Conservation (phyloP, 768 basidiomycete genomes). For the Trametes maxima region DNA sequence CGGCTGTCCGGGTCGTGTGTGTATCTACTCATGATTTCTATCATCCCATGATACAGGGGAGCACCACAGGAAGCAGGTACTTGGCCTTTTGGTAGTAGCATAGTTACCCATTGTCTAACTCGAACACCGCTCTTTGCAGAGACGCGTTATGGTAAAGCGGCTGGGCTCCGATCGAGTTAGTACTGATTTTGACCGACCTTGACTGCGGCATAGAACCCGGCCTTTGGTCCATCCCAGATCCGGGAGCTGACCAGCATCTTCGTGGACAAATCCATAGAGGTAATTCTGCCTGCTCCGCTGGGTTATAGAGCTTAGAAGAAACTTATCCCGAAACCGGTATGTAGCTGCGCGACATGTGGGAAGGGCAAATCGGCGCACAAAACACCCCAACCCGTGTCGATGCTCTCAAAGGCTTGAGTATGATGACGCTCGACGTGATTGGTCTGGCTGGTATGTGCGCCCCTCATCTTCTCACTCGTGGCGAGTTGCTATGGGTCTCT, state of each 20-base stretch:
- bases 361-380: slow-evolving; percentile 34
- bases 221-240: slow-evolving; percentile 63
- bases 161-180: background rate
- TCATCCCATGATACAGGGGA: slow-evolving; percentile 26
- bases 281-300: slow-evolving; percentile 17
- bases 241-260: slow-evolving; percentile 60
- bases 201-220: slow-evolving; percentile 52
- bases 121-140: background rate
- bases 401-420: slow-evolving; percentile 36
- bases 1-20: background rate
- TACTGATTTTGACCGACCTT: background rate
- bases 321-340: too few species aligned
- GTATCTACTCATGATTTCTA: background rate
- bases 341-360: slow-evolving; percentile 29
- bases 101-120: background rate
- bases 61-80: slow-evolving; percentile 44
- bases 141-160: slow-evolving; percentile 34
- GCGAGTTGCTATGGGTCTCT: background rate
- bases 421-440: slow-evolving; percentile 45
- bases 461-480: too few species aligned
- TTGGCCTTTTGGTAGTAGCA: slow-evolving; percentile 24
- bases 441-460: slow-evolving; percentile 39
- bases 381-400: slow-evolving; percentile 32
- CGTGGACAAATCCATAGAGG: slow-evolving; percentile 55
- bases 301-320: background rate